A percentile compares a stretch with the other conserved stretches of the same genome.
phyloP scores from a whole-genome alignment of 2,329 filamentous ascomycete genomes.

The Trichoderma atroviride region DNA sequence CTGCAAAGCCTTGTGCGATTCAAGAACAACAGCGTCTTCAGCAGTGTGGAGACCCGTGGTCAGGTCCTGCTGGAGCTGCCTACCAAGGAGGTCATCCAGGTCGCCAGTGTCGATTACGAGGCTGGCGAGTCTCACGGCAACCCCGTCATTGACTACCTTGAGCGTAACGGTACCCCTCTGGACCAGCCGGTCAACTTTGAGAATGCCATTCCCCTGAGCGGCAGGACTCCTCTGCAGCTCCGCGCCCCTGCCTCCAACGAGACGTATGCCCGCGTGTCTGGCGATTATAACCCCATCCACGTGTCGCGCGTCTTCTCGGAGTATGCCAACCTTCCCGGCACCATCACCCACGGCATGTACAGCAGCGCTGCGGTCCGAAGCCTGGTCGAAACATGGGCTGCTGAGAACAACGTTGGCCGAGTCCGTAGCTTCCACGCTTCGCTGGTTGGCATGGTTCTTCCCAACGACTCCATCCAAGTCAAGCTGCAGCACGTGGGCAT shows the following conservation, averaged over 20 bases:
- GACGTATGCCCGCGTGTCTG: slow-evolving; percentile 95
- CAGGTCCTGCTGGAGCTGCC: slow-evolving; percentile 93
- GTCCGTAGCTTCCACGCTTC: slow-evolving; percentile 97
- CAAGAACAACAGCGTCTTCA: slow-evolving; percentile 93
- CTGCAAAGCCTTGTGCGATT: slow-evolving; percentile 88
- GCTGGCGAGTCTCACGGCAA: slow-evolving; percentile 91
- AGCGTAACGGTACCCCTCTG: slow-evolving; percentile 86
- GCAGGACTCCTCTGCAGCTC: slow-evolving; percentile 84
- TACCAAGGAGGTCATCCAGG: slow-evolving; percentile 95
- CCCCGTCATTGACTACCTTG: slow-evolving; percentile 93
- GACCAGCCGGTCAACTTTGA: slow-evolving; percentile 98
- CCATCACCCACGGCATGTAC: slow-evolving; percentile 99
- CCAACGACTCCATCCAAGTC: slow-evolving; percentile 92
- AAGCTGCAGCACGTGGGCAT: slow-evolving; percentile 96
- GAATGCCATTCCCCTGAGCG: slow-evolving; percentile 92
- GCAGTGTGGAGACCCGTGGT: slow-evolving; percentile 86
- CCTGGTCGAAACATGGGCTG: slow-evolving; percentile 97
- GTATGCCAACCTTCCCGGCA: slow-evolving; percentile 93
- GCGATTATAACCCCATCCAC: slow-evolving; percentile 98
- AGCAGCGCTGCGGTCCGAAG: slow-evolving; percentile 95
- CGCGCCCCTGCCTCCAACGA: slow-evolving; percentile 96
- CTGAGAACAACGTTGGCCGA: slow-evolving; percentile 96
- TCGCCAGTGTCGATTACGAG: slow-evolving; percentile 96
- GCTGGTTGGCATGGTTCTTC: slow-evolving; percentile 97
- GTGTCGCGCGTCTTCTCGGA: slow-evolving; percentile 95